Evolutionary conservation across 2,329 filamentous ascomycete species (phyloP), one percentile per base, ranked within the genome.

Genomic region (Rugonectria rugulosa): DNA sequence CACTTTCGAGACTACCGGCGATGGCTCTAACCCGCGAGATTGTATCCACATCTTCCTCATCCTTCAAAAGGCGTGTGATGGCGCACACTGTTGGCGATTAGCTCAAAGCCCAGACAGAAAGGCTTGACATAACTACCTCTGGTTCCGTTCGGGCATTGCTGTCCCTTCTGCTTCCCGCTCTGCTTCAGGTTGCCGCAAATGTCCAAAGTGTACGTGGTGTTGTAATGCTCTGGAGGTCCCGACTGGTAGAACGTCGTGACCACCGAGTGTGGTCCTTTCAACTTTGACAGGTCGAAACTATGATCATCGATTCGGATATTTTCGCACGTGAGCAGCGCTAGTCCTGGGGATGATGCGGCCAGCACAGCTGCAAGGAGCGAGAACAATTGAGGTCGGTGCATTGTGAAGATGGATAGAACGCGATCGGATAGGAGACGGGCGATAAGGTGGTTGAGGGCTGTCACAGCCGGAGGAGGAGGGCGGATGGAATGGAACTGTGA

Each of bases 191-290:
- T 79, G 47, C 79, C 75, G 76, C 92, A 96, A 43, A 96, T 80
- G 67, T 96, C 89, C 53, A 96, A 70, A 1, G 90, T 93, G 73
- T 92, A 96, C 37, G 91, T 94, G 21, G 87, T 91, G 72, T 95
- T 95, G 53, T 64, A 63, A 47, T 74, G 68, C 57, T 79, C 80
- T 23, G 84, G 77, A 14, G 79, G 78, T 14, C 78, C 81, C 17
- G 81, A 80, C 27, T 81, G 73, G 60, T 80, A 77, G 63, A 79
- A 79, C 67, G 77, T 79, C 43, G 84, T 84, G 50, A 91, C 81
- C 31, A 92, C 86, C 0, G 86, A 84, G 70, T 89, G 88, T 27
- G 88, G 87, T 2, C 89, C 90, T 6, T 76, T 79, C 7, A 93
- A 81, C 60, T 79, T 73, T 21, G 77, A 77, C 24, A 94, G 77